Evolutionary conservation across 768 basidiomycete species (phyloP), one percentile per base, ranked within the genome.

Genomic region (Galerina sulciceps): DNA sequence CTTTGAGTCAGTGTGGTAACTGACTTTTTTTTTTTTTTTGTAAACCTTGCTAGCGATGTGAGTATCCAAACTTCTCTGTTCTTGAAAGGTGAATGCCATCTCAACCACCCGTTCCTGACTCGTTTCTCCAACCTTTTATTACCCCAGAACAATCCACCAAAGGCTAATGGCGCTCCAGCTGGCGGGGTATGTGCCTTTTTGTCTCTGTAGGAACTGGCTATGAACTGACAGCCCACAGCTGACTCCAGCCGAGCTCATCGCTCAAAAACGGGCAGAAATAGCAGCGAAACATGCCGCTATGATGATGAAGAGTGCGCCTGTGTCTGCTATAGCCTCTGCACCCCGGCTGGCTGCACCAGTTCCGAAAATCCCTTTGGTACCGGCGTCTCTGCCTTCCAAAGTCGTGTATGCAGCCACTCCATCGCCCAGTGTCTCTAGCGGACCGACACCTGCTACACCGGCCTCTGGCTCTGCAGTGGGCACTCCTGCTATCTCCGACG

Each of bases 221-320:
- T 45, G 40, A 54, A 42, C 53, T 54, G 13, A 51, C 49, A 35
- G 4, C 10, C 14, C 22, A 6, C 22, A 86, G 82, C 58, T 80
- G 10, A 77, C 82, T 36, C 77, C 78, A 60, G 84, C 85, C 63
- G 89, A 84, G 31, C 82, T 92, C 65, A 93, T 94, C 54, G 88
- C 89, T 18, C 89, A 90, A 74, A 92, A 91, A 73, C 82, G 88
- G 38, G 91, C 92, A 6, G 90, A 94, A 72, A 88, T 96, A 60
- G 82, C 89, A 10, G 93, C 94, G 14, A 94, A 93, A 71, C 80
- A 92, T 20, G 93, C 93, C 2, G 86, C 87, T 2, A 88, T 93
- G 82, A 85, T 82, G 70, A 79, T 72, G 57, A 67, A 60, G 40
- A 62, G 56, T 44, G 71, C 71, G 18, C 71, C 75, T 51, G 66